Conservation (phyloP, 371 early-diverging fungal species). For the Rhizopus stolonifer region DNA sequence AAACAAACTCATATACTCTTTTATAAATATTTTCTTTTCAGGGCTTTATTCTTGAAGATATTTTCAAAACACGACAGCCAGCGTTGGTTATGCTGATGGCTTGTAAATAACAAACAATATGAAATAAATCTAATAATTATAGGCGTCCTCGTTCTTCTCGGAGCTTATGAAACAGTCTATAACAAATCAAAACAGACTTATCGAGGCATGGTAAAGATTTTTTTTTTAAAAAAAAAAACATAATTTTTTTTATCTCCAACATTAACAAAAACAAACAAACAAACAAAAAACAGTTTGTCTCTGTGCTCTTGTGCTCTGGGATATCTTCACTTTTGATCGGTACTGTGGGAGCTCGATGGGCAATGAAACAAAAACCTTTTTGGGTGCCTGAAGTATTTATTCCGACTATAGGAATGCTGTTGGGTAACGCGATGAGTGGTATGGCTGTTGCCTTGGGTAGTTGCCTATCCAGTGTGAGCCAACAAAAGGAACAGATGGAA, state of each 20-base stretch:
- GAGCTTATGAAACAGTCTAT: slow-evolving; percentile 54
- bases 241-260: too few relatives aligned
- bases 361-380: slow-evolving; percentile 71
- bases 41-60: slow-evolving; percentile 1
- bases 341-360: slow-evolving; percentile 62
- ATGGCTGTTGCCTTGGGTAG: slow-evolving; percentile 72
- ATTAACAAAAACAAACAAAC: background rate
- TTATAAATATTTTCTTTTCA: background rate
- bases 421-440: slow-evolving; percentile 80
- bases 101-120: background rate
- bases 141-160: slow-evolving; percentile 44
- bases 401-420: slow-evolving; percentile 81
- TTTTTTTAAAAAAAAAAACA: too few relatives aligned
- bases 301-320: slow-evolving; percentile 45
- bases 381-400: slow-evolving; percentile 76
- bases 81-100: slow-evolving; percentile 30
- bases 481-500: slow-evolving; percentile 72
- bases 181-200: slow-evolving; percentile 51
- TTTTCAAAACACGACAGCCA: slow-evolving; percentile 46
- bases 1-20: background rate
- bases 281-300: slow-evolving; percentile 30
- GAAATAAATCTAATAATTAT: background rate
- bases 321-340: slow-evolving; percentile 46
- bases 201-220: slow-evolving; percentile 43
- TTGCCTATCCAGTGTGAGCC: slow-evolving; percentile 43